phyloP scores from a whole-genome alignment of 345 rosid species.

The Sisymbrium altissimum region DNA sequence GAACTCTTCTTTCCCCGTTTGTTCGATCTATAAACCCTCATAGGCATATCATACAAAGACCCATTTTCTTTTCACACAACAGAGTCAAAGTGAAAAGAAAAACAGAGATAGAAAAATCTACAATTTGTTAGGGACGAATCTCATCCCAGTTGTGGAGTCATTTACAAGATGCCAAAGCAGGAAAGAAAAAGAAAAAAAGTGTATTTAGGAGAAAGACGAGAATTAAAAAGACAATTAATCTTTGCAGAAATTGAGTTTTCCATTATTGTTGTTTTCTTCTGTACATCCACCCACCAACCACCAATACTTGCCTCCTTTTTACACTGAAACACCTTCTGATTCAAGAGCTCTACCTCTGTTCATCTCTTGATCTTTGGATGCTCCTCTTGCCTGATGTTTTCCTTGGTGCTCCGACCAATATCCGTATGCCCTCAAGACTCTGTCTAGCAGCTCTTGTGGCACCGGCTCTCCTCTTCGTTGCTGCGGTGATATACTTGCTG shows the following conservation, averaged over 20 bases:
- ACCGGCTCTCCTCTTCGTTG: conserved; percentile 90
- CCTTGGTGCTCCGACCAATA: conserved; percentile 83
- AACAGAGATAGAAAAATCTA: not conserved
- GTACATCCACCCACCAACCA: conserved; percentile 27
- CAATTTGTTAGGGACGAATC: conserved; percentile 15
- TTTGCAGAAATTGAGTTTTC: conserved; percentile 30
- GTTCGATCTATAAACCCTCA: too few relatives aligned
- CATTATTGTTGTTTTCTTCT: conserved; percentile 29
- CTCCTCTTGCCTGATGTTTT: conserved; percentile 62
- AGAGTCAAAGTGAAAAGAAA: conserved; percentile 3
- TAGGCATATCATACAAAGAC: too few relatives aligned
- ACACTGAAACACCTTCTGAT: conserved; percentile 31
- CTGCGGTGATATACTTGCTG: conserved; percentile 79
- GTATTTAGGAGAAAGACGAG: conserved; percentile 1
- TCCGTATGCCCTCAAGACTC: conserved; percentile 70
- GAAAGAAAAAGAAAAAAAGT: not conserved
- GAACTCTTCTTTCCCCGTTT: too few relatives aligned
- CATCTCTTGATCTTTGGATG: conserved; percentile 30
- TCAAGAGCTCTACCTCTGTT: conserved; percentile 26
- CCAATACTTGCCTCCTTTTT: conserved; percentile 28
- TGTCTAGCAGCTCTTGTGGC: conserved; percentile 79
- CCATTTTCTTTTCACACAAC: not conserved
- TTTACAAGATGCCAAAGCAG: conserved; percentile 32
- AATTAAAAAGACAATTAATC: conserved; percentile 24
- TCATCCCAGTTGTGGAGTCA: conserved; percentile 26